Conservation (phyloP, 305 asterid genomes). For the Solanum hybrid region DNA sequence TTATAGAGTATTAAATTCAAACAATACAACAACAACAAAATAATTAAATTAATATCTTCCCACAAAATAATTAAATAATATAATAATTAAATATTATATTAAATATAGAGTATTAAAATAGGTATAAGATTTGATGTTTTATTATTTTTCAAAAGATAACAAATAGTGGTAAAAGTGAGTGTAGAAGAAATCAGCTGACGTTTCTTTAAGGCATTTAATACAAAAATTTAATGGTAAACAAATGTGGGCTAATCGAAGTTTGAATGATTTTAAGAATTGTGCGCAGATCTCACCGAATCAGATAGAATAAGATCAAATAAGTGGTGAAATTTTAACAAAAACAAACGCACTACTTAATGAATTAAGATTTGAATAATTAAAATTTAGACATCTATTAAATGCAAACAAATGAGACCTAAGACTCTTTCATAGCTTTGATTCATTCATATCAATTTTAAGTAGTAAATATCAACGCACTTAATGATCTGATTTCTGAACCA, state of each 20-base stretch:
- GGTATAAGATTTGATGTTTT: not conserved
- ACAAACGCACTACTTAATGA: not conserved
- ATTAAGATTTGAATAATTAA: too few species aligned
- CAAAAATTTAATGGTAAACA: too few species aligned
- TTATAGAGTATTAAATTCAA: too few species aligned
- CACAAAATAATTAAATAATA: not conserved
- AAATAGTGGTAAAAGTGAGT: not conserved
- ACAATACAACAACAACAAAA: not conserved
- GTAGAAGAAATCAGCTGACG: not conserved
- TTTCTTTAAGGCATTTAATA: not conserved
- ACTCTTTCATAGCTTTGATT: too few species aligned
- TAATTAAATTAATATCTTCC: not conserved
- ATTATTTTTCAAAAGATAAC: not conserved
- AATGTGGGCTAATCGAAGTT: not conserved
- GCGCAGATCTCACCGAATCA: not conserved
- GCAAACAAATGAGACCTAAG: not conserved
- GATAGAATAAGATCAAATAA: too few species aligned
- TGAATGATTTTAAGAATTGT: not conserved
- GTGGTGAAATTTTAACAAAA: not conserved
- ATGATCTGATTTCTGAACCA: too few species aligned
- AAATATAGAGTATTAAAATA: too few species aligned
- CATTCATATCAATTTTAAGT: too few species aligned
- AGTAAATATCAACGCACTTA: too few species aligned
- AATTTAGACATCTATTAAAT: too few species aligned
- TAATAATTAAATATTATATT: too few species aligned